phyloP scores from a whole-genome alignment of 2,329 filamentous ascomycete genomes.

The Xylaria sp. region DNA sequence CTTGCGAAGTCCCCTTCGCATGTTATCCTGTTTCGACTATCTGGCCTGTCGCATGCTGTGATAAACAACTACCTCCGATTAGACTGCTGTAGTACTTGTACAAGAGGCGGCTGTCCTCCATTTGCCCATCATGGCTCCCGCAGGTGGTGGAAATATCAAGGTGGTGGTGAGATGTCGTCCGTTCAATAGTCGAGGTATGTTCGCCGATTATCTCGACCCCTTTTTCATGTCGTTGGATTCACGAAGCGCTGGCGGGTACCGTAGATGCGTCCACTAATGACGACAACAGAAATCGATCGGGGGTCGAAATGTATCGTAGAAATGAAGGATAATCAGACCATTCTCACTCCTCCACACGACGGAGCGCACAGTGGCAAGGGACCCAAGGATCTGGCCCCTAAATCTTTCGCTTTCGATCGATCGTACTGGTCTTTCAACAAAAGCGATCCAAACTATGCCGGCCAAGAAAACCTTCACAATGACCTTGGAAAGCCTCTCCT shows the following conservation, averaged over 20 bases:
- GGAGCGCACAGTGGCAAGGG: slow-evolving; percentile 69
- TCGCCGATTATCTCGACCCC: slow-evolving; percentile 7
- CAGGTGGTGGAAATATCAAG: slow-evolving; percentile 97
- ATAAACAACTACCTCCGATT: slow-evolving; percentile 37
- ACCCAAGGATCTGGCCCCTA: slow-evolving; percentile 76
- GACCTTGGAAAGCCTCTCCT: slow-evolving; percentile 90
- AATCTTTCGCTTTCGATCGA: slow-evolving; percentile 94
- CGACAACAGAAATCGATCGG: slow-evolving; percentile 80
- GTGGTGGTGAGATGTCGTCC: slow-evolving; percentile 97
- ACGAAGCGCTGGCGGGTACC: background rate
- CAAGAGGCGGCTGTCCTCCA: slow-evolving; percentile 40
- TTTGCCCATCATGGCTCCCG: slow-evolving; percentile 65
- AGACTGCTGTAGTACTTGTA: slow-evolving; percentile 37
- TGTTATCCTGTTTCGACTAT: slow-evolving; percentile 32
- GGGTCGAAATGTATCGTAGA: slow-evolving; percentile 96
- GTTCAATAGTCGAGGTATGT: slow-evolving; percentile 91
- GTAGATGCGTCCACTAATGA: slow-evolving; percentile 36
- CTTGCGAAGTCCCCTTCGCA: slow-evolving; percentile 30
- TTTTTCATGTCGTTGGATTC: background rate
- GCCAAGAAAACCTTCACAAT: slow-evolving; percentile 87
- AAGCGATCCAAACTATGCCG: slow-evolving; percentile 82
- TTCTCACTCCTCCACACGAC: slow-evolving; percentile 79
- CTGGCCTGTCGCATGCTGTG: slow-evolving; percentile 43
- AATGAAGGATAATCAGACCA: slow-evolving; percentile 93
- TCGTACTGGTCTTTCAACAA: slow-evolving; percentile 99